Conservation (phyloP, 2,329 filamentous ascomycete species). For the Chrysoporthe austroafricana region DNA sequence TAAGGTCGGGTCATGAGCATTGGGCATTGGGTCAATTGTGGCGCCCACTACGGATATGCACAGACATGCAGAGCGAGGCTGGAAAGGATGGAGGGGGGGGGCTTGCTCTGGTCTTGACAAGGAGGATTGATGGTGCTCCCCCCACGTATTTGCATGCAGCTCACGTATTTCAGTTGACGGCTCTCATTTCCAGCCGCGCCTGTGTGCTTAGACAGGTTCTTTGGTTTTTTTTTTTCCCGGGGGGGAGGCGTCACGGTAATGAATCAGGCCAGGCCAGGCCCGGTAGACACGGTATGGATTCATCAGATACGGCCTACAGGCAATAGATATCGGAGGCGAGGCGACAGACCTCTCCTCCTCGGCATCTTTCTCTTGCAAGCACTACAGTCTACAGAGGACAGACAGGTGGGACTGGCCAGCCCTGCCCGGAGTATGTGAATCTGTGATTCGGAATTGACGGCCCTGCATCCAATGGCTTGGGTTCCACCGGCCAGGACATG, state of each 20-base stretch:
- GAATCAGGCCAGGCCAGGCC: slow-evolving; percentile 14
- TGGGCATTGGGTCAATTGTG: no score
- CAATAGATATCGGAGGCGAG: slow-evolving; percentile 17
- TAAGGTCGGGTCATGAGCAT: no score
- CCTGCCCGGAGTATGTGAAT: background rate
- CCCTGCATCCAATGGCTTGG: slow-evolving; percentile 15
- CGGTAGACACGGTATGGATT: slow-evolving; percentile 19
- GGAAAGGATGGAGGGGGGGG: background rate
- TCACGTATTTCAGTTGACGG: background rate
- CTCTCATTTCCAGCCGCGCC: background rate
- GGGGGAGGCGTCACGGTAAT: slow-evolving; percentile 20
- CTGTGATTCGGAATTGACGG: background rate
- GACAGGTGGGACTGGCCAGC: background rate
- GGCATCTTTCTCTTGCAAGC: background rate
- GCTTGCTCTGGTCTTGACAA: background rate
- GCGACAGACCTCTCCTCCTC: slow-evolving; percentile 2
- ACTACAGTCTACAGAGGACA: background rate
- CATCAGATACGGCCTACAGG: slow-evolving; percentile 6
- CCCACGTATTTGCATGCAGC: background rate
- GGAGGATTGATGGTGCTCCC: background rate
- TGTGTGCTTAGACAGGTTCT: background rate
- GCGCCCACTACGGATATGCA: no score
- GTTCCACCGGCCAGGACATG: slow-evolving; percentile 9
- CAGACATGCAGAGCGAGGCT: no score
- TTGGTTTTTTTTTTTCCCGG: background rate